Base-by-base conservation (phyloP, 164 flowering plant species). In the Magnolia officinalis region DNA sequence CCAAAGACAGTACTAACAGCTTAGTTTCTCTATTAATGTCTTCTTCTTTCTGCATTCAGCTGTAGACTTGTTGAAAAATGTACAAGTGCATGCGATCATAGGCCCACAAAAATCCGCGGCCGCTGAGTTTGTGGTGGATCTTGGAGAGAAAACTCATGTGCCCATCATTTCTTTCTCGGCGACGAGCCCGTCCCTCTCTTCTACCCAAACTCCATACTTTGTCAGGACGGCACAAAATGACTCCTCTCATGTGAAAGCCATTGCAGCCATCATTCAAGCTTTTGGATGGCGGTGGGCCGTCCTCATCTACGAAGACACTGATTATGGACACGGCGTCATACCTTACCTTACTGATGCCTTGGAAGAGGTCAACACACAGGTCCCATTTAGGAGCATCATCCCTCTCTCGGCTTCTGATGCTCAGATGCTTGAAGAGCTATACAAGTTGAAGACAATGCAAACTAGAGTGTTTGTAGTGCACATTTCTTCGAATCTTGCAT, bases 101-200 rank as follows among this genome's bases (percentile, higher is more conserved):
- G 76, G 82, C 1, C 82, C 82, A 20, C 49, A 31, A 72, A 72
- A 21, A 59, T 76, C 82, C 4, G 72, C 67, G 1, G 59, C 76
- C 10, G 78, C 76, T 1, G 8, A 67, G 23, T 78, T 81, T 55
- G 50, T 81, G 26, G 50, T 61, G 4, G 70, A 78, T 9, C 51
- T 81, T 24, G 83, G 78, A 13, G 67, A 68, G 55, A 78, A 78
- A 78, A 19, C 78, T 58, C 83, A 75, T 1, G 80, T 81, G 11
- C 83, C 83, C 45, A 50, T 81, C n/a, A 26, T 78, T 51, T 81
- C 83, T 8, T 81, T 78, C 74, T 59, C 78, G 1, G 83, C 80
- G 11, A 75, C 80, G 4, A 78, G 78, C 51, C 83, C 83, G 50
- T 67, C 71, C 50, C 71, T 63, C 58, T 80, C 82, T 11, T 52